These are phyloP conservation scores for Leucoagaricus sp. DNA, from an alignment of 1,284 basidiomycete species.

Conservation along the genomic window DNA sequence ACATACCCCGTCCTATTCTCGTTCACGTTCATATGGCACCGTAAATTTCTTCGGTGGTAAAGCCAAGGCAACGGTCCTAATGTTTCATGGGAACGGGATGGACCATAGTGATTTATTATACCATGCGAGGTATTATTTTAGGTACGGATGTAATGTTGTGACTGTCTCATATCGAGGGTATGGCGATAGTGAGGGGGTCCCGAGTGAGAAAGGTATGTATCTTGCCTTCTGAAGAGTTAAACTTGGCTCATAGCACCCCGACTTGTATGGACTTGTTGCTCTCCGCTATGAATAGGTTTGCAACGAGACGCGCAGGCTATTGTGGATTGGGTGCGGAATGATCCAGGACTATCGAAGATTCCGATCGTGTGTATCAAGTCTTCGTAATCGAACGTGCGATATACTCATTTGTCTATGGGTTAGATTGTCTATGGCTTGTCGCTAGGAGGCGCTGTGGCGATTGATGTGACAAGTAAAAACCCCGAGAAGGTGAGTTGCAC, in stretches of 20 bases:
- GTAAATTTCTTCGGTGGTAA: neutral
- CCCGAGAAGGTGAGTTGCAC: slow-evolving; percentile 25
- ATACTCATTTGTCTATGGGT: too few species aligned
- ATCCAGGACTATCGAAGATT: slow-evolving; percentile 26
- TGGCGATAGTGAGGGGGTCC: slow-evolving; percentile 33
- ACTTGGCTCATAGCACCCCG: too few species aligned
- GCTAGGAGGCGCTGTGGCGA: slow-evolving; percentile 45
- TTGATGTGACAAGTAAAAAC: slow-evolving; percentile 36
- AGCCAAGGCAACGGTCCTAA: slow-evolving; percentile 31
- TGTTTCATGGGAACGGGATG: slow-evolving; percentile 46
- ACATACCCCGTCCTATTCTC: neutral
- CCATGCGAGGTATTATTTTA: slow-evolving; percentile 25
- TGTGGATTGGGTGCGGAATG: slow-evolving; percentile 33
- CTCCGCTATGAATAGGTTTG: too few species aligned
- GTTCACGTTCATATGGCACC: neutral
- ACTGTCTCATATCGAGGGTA: slow-evolving; percentile 45
- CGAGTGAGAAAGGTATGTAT: slow-evolving; percentile 34
- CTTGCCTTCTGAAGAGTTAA: too few species aligned
- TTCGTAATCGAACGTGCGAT: neutral
- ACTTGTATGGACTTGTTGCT: neutral
- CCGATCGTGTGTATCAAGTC: slow-evolving; percentile 31
- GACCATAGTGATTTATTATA: slow-evolving; percentile 28
- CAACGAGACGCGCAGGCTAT: slow-evolving; percentile 42
- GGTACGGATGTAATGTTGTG: slow-evolving; percentile 37
- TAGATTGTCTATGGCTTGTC: slow-evolving; percentile 43